Evolutionary conservation across 257 asterid genomes (phyloP).

Genomic region (Oldenlandia corymbosa): DNA sequence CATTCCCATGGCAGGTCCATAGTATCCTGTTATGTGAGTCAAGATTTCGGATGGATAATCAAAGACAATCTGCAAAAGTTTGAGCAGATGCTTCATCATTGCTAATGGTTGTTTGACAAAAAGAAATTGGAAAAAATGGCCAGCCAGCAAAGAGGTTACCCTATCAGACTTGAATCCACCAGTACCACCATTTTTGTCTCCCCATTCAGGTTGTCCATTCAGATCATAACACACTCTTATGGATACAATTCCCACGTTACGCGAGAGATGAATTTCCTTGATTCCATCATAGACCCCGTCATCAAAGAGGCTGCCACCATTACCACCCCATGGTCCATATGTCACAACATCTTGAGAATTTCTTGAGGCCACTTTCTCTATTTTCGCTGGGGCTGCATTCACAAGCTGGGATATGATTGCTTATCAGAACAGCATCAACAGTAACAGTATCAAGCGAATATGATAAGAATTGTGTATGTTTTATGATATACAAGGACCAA

Average conservation of each 20-base stretch:
- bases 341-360: conserved; percentile 36
- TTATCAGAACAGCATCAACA: no score
- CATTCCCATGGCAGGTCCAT: conserved; percentile 60
- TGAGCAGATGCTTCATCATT: not conserved
- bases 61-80: conserved; percentile 43
- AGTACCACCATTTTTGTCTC: conserved; percentile 67
- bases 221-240: conserved; percentile 56
- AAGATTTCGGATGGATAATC: conserved; percentile 67
- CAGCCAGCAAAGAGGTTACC: conserved; percentile 26
- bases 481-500: no score
- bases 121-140: not conserved
- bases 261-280: conserved; percentile 49
- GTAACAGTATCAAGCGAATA: no score
- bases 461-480: no score
- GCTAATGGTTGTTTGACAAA: not conserved
- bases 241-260: conserved; percentile 55
- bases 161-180: conserved; percentile 55
- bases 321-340: conserved; percentile 79
- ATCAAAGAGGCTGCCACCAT: conserved; percentile 61
- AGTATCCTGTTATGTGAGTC: conserved; percentile 67
- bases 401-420: conserved; percentile 24
- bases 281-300: conserved; percentile 76
- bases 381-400: conserved; percentile 16
- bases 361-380: conserved; percentile 41
- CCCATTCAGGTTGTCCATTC: conserved; percentile 60